Evolutionary conservation across 140 eudicot genomes (phyloP).

Genomic region (Cichorium intybus): DNA sequence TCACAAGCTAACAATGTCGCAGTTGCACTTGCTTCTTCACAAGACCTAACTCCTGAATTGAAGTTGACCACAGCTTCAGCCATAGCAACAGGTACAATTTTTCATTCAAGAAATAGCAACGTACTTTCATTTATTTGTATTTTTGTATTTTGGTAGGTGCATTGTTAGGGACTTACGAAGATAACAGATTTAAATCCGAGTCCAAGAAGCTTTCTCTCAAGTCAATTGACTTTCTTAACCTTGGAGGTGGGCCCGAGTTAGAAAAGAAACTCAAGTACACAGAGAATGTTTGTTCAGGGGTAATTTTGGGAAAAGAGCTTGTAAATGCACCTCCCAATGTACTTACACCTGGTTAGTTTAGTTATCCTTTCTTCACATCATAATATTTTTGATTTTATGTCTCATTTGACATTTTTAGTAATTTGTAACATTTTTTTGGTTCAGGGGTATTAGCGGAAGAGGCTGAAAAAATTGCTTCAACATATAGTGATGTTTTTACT

Average conservation of each 20-base stretch:
- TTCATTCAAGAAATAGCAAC: not conserved
- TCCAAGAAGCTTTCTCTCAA: constrained; percentile 64
- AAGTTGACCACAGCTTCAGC: constrained; percentile 68
- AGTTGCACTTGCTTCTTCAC: constrained; percentile 67
- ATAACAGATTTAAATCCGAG: constrained; percentile 78
- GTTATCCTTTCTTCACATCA: constrained; percentile 13
- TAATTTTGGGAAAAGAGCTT: constrained; percentile 80
- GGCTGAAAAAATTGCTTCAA: constrained; percentile 71
- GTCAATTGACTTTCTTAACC: constrained; percentile 86
- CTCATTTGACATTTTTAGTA: not conserved
- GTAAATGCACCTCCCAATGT: constrained; percentile 97
- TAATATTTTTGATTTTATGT: not conserved
- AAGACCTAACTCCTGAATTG: constrained; percentile 54
- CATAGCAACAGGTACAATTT: constrained; percentile 73
- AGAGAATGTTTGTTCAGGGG: constrained; percentile 63
- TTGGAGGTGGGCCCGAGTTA: constrained; percentile 84
- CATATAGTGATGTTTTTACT: constrained; percentile 70
- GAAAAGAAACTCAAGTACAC: constrained; percentile 80
- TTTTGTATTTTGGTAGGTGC: constrained; percentile 46
- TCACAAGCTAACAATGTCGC: constrained; percentile 79
- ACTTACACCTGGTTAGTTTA: constrained; percentile 83
- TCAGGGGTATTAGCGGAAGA: constrained; percentile 84
- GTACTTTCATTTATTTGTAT: not conserved
- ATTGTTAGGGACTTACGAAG: constrained; percentile 75
- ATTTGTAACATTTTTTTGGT: not conserved